phyloP scores from a whole-genome alignment of 2,329 filamentous ascomycete genomes.

The Dryadomyces sulphureus region DNA sequence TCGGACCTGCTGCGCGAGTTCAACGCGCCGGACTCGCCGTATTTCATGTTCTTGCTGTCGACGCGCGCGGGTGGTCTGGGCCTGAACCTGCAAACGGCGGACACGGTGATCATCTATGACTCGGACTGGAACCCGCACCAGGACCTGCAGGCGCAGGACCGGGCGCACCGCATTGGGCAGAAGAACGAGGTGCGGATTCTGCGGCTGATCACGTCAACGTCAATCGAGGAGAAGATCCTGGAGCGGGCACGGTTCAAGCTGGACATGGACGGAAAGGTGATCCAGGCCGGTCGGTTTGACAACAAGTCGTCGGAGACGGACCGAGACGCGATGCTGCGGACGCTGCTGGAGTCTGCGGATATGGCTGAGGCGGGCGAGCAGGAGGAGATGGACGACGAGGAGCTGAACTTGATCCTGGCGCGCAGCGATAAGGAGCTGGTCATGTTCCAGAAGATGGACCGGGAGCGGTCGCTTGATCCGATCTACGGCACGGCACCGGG shows the following conservation, averaged over 20 bases:
- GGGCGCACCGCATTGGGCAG: constrained; percentile 98
- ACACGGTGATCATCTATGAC: constrained; percentile 99
- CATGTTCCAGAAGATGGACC: constrained; percentile 72
- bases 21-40: constrained; percentile 79
- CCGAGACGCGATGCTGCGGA: constrained; percentile 89
- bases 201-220: constrained; percentile 88
- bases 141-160: constrained; percentile 97
- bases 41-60: constrained; percentile 97
- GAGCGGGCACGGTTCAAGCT: constrained; percentile 95
- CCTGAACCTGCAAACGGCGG: constrained; percentile 91
- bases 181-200: constrained; percentile 99
- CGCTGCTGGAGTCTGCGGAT: constrained; percentile 75
- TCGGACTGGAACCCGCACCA: constrained; percentile 99
- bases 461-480: constrained; percentile 50
- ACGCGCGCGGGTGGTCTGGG: constrained; percentile 96
- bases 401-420: constrained; percentile 87
- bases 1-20: constrained; percentile 80
- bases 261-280: constrained; percentile 98
- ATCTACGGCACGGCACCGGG: constrained; percentile 54
- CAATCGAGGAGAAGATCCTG: constrained; percentile 95
- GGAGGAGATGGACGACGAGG: constrained; percentile 97
- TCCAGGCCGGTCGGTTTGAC: constrained; percentile 97
- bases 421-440: constrained; percentile 67
- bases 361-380: constrained; percentile 57
- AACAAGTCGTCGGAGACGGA: constrained; percentile 99